Evolutionary conservation across 495 filamentous ascomycete species (phyloP).

Genomic region (Beverwykella pulmonaria): DNA sequence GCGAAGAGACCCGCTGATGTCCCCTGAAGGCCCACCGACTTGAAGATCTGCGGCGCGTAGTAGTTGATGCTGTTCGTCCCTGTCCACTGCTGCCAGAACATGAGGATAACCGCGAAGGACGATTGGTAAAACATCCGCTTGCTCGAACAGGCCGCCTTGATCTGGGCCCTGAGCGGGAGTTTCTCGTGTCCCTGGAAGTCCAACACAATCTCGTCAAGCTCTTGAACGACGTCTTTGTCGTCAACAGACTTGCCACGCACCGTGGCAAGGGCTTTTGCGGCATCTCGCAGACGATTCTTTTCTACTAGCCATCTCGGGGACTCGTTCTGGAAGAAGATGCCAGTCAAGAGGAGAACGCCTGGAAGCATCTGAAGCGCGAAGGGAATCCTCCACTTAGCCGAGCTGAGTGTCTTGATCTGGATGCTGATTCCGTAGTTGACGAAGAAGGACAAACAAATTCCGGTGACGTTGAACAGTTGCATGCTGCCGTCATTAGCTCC

Average conservation of each 20-base stretch:
- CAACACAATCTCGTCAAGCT: constrained; percentile 38
- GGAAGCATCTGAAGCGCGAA: constrained; percentile 63
- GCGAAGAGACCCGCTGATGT: constrained; percentile 35
- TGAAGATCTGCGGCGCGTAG: constrained; percentile 37
- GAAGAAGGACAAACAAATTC: constrained; percentile 38
- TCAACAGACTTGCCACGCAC: constrained; percentile 60
- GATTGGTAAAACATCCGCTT: constrained; percentile 39
- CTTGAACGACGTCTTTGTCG: constrained; percentile 58
- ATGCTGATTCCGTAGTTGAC: constrained; percentile 54
- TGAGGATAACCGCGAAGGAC: constrained; percentile 43
- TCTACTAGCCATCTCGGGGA: constrained; percentile 67
- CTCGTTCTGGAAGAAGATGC: constrained; percentile 59
- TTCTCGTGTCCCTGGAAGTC: constrained; percentile 39
- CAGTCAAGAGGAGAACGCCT: constrained; percentile 53
- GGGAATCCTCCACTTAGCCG: constrained; percentile 59
- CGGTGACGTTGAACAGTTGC: constrained; percentile 40
- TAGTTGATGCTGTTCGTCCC: constrained; percentile 39
- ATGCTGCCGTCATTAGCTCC: constrained; percentile 24
- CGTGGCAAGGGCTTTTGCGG: constrained; percentile 62
- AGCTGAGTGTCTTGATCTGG: constrained; percentile 48
- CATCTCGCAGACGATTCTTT: constrained; percentile 58
- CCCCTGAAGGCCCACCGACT: constrained; percentile 37
- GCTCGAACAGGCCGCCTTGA: constrained; percentile 32
- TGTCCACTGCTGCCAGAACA: constrained; percentile 45
- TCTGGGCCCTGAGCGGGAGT: constrained; percentile 33